Conservation (phyloP, 345 rosid species). For the Rubroshorea leprosula region DNA sequence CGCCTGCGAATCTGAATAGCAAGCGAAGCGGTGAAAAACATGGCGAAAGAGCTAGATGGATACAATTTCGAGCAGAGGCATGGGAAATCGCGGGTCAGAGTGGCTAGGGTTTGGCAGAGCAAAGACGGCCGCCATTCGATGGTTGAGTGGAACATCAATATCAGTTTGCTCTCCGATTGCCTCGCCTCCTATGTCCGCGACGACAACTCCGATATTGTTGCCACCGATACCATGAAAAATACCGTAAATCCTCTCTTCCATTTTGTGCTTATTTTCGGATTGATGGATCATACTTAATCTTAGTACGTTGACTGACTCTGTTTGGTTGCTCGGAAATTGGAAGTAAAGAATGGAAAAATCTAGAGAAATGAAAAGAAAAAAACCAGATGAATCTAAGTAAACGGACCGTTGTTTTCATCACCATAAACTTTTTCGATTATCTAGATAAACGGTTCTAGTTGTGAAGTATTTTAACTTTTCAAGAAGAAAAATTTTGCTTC, state of each 20-base stretch:
- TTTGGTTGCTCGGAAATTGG: neutral
- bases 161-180: conserved; percentile 77
- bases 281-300: no score
- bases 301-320: neutral
- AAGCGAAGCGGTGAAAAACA: conserved; percentile 8
- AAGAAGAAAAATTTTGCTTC: no score
- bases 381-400: no score
- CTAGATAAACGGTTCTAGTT: no score
- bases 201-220: conserved; percentile 83
- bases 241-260: conserved; percentile 31
- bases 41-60: conserved; percentile 52
- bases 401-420: no score
- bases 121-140: conserved; percentile 44
- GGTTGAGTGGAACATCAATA: conserved; percentile 79
- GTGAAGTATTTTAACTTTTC: no score
- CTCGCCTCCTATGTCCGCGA: conserved; percentile 50
- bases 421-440: no score
- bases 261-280: no score
- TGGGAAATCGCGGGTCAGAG: conserved; percentile 79
- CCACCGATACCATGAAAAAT: conserved; percentile 96
- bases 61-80: conserved; percentile 76
- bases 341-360: neutral
- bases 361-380: no score
- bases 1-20: neutral
- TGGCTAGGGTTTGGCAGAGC: conserved; percentile 77